phyloP scores from a whole-genome alignment of 2,329 filamentous ascomycete species.

The Epichloe gansuensis region DNA sequence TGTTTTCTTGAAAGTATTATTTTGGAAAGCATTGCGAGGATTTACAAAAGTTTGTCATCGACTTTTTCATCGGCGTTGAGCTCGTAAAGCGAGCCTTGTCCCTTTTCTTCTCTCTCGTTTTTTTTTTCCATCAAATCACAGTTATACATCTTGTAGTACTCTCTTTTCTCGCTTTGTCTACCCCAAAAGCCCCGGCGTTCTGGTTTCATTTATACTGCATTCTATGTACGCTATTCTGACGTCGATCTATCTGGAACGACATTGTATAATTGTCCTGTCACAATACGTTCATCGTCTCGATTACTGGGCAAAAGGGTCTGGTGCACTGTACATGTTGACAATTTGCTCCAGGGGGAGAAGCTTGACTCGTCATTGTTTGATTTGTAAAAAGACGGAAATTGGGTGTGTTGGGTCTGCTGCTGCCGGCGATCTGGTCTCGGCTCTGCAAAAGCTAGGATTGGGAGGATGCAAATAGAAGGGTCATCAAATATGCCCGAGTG shows the following conservation, averaged over 20 bases:
- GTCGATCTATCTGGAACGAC: not conserved
- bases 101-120: not conserved
- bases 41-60: conserved; percentile 14
- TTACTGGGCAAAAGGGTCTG: not conserved
- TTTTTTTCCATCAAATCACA: not conserved
- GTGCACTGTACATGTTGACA: not conserved
- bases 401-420: conserved; percentile 1
- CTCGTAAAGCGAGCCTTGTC: conserved; percentile 1
- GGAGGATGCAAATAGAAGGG: not conserved
- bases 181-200: not conserved
- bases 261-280: not conserved
- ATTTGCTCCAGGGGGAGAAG: not conserved
- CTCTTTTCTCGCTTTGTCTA: not conserved
- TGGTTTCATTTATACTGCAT: not conserved
- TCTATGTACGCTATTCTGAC: not conserved
- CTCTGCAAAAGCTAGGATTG: not conserved
- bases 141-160: not conserved
- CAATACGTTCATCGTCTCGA: not conserved
- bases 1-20: conserved; percentile 9
- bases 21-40: conserved; percentile 24
- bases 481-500: not conserved
- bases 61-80: conserved; percentile 14
- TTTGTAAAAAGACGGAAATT: not conserved
- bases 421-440: not conserved
- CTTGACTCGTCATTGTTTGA: not conserved